A percentile compares a stretch with the other conserved stretches of the same genome.
phyloP scores from a whole-genome alignment of 305 asterid species.

The Salvia sclarea region DNA sequence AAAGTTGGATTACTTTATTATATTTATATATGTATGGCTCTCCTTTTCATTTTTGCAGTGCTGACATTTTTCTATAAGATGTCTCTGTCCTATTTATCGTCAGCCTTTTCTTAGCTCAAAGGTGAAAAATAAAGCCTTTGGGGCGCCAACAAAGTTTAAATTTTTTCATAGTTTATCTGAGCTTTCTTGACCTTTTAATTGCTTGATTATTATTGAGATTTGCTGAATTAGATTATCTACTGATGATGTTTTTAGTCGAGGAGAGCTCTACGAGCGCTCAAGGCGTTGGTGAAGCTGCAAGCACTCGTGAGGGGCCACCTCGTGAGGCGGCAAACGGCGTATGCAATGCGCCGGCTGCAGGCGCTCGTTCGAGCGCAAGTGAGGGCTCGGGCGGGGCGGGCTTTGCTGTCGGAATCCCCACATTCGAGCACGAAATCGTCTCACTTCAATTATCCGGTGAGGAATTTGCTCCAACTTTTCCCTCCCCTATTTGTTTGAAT shows the following conservation, averaged over 20 bases:
- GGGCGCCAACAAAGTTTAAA: slow-evolving; percentile 39
- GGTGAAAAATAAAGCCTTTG: slow-evolving; percentile 23
- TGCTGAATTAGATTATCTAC: too few relatives aligned
- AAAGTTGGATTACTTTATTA: slow-evolving; percentile 29
- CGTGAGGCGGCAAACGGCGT: slow-evolving; percentile 69
- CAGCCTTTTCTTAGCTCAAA: slow-evolving; percentile 20
- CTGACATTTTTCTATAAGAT: slow-evolving; percentile 19
- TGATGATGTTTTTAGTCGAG: slow-evolving; percentile 48
- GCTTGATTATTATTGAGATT: too few relatives aligned
- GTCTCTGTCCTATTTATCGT: slow-evolving; percentile 38
- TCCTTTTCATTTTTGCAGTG: slow-evolving; percentile 39
- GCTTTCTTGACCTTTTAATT: neutral
- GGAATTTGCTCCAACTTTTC: slow-evolving; percentile 23
- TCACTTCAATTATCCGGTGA: slow-evolving; percentile 49
- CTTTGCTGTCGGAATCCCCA: slow-evolving; percentile 51
- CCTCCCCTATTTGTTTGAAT: slow-evolving; percentile 30
- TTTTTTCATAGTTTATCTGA: neutral
- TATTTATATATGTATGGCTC: slow-evolving; percentile 12
- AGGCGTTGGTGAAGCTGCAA: slow-evolving; percentile 83
- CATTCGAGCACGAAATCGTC: slow-evolving; percentile 54
- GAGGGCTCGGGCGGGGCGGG: slow-evolving; percentile 55
- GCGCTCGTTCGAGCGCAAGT: slow-evolving; percentile 66
- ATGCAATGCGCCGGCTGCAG: slow-evolving; percentile 51
- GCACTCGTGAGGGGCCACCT: slow-evolving; percentile 83
- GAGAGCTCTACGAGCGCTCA: slow-evolving; percentile 79